phyloP scores from a whole-genome alignment of 805 yeast genomes.

The Saturnispora gosingensis region DNA sequence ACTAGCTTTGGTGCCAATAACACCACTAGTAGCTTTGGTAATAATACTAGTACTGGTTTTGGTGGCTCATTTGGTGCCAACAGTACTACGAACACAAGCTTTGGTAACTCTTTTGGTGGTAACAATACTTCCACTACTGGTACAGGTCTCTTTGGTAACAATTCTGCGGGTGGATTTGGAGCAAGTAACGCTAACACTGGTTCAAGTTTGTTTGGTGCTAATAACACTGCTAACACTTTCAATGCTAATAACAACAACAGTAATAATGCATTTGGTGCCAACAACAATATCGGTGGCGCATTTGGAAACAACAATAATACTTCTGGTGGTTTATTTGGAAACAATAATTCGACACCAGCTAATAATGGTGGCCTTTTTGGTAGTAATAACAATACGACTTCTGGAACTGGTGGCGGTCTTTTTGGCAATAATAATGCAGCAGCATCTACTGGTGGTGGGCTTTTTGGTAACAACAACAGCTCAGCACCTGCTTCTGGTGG shows the following conservation, averaged over 20 bases:
- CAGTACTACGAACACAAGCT: constrained; percentile 24
- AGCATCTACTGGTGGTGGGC: constrained; percentile 12
- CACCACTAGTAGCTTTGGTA: constrained; percentile 13
- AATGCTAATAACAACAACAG: constrained; percentile 20
- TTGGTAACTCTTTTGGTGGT: constrained; percentile 29
- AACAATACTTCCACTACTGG: constrained; percentile 27
- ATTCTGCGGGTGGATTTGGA: constrained; percentile 15
- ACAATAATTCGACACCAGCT: constrained; percentile 1
- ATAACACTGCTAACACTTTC: constrained; percentile 17
- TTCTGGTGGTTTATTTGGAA: constrained; percentile 24
- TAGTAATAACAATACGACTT: constrained; percentile 12
- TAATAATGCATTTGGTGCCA: constrained; percentile 23
- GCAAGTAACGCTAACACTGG: constrained; percentile 16
- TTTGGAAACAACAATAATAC: constrained; percentile 20
- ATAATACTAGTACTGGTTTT: constrained; percentile 33
- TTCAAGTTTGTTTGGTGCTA: constrained; percentile 29
- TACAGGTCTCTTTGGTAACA: constrained; percentile 28
- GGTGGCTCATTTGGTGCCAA: constrained; percentile 21
- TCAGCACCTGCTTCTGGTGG: neutral
- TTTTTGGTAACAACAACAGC: constrained; percentile 19
- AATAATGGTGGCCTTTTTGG: constrained; percentile 14
- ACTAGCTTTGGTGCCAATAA: constrained; percentile 19
- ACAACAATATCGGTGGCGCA: constrained; percentile 14
- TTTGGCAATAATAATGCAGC: constrained; percentile 7
- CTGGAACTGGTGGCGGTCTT: constrained; percentile 31